Conservation (phyloP, 441 rosid species). For the Syzygium malaccense region DNA sequence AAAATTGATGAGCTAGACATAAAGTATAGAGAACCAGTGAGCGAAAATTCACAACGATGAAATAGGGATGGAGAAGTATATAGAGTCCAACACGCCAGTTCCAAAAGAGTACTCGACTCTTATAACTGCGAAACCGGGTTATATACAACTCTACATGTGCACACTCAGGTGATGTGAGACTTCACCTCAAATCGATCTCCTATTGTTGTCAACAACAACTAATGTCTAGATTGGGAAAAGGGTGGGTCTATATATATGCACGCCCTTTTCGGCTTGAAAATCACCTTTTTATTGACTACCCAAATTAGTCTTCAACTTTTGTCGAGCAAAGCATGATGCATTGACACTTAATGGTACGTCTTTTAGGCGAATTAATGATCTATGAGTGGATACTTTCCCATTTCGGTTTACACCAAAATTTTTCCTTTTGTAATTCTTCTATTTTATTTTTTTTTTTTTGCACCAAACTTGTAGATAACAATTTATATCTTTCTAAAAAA, state of each 20-base stretch:
- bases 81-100: neutral
- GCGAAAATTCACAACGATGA: neutral
- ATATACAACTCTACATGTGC: neutral
- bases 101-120: neutral
- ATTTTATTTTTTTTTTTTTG: neutral
- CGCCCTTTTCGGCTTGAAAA: neutral
- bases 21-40: neutral
- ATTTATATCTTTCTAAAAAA: neutral
- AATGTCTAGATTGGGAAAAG: neutral
- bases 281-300: neutral
- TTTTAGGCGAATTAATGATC: neutral
- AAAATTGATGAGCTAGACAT: neutral
- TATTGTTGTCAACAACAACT: neutral
- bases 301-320: neutral
- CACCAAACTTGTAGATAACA: neutral
- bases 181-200: neutral
- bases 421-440: neutral
- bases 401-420: neutral
- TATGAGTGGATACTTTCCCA: neutral
- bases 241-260: neutral
- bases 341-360: neutral
- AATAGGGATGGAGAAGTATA: rapidly evolving
- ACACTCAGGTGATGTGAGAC: neutral
- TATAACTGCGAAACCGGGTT: rapidly evolving
- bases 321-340: neutral